These are phyloP conservation scores for Boehmeria nivea DNA, from an alignment of 306 rosid genomes.

Conservation along the genomic window DNA sequence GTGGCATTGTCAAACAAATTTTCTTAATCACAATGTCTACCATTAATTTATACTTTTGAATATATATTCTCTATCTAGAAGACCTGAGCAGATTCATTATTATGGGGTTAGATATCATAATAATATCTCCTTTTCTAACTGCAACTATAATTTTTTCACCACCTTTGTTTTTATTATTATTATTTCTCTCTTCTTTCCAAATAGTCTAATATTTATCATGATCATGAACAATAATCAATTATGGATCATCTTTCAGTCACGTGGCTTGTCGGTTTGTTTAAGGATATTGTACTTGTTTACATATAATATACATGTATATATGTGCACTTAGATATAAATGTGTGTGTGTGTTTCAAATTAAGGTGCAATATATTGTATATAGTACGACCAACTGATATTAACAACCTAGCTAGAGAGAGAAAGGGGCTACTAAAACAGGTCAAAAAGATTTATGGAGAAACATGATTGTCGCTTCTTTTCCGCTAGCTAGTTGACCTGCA, in stretches of 20 bases:
- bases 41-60: no score
- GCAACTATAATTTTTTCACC: slow-evolving; percentile 31
- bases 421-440: no score
- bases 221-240: slow-evolving; percentile 26
- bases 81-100: slow-evolving; percentile 4
- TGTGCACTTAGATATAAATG: no score
- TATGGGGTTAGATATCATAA: no score
- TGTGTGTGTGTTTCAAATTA: no score
- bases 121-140: slow-evolving; percentile 11
- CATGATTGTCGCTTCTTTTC: no score
- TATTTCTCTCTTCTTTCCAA: background rate
- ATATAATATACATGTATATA: no score
- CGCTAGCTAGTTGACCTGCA: no score
- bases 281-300: background rate
- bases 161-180: slow-evolving; percentile 14
- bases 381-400: no score
- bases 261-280: slow-evolving; percentile 15
- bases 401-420: no score
- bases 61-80: slow-evolving; percentile 17
- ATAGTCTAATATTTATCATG: slow-evolving; percentile 22
- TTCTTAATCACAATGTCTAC: slow-evolving; percentile 53
- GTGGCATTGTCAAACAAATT: slow-evolving; percentile 48
- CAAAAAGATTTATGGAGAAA: no score
- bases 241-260: background rate
- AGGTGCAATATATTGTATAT: no score